These are phyloP conservation scores for Urtica urens DNA, from an alignment of 306 rosid species.

Conservation along the genomic window DNA sequence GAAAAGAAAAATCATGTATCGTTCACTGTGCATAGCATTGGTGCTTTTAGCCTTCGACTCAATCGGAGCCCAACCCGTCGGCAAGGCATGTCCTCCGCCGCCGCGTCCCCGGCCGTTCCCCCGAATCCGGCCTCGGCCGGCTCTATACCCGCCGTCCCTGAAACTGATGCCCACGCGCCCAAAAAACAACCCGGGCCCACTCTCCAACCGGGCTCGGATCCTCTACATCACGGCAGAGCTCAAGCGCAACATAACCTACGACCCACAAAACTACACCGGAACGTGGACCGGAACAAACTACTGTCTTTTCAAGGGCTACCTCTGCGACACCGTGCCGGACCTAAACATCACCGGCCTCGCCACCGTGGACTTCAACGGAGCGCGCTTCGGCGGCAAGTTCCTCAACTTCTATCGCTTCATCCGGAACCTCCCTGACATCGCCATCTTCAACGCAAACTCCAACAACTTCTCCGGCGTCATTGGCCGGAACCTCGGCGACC, in stretches of 20 bases:
- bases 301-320: conserved; percentile 30
- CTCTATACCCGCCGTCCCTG: conserved; percentile 18
- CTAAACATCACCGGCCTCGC: conserved; percentile 32
- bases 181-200: conserved; percentile 21
- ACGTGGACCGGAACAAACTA: conserved; percentile 34
- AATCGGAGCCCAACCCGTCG: conserved; percentile 14
- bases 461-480: conserved; percentile 25
- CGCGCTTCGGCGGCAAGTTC: conserved; percentile 25
- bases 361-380: conserved; percentile 27
- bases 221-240: conserved; percentile 30
- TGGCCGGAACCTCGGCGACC: conserved; percentile 7
- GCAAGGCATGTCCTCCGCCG: conserved; percentile 5
- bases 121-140: conserved; percentile 16
- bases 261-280: conserved; percentile 23
- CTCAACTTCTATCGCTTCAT: conserved; percentile 33
- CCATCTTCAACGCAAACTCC: conserved; percentile 28
- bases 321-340: conserved; percentile 32
- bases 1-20: conserved; percentile 9
- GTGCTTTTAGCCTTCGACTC: conserved; percentile 3
- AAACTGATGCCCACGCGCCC: conserved; percentile 27
- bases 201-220: conserved; percentile 27
- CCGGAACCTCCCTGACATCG: conserved; percentile 28
- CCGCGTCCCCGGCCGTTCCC: conserved; percentile 12
- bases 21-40: neutral
- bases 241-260: conserved; percentile 34